These are phyloP conservation scores for Hygrocybe coccinea DNA, from an alignment of 768 basidiomycete genomes.

Conservation along the genomic window DNA sequence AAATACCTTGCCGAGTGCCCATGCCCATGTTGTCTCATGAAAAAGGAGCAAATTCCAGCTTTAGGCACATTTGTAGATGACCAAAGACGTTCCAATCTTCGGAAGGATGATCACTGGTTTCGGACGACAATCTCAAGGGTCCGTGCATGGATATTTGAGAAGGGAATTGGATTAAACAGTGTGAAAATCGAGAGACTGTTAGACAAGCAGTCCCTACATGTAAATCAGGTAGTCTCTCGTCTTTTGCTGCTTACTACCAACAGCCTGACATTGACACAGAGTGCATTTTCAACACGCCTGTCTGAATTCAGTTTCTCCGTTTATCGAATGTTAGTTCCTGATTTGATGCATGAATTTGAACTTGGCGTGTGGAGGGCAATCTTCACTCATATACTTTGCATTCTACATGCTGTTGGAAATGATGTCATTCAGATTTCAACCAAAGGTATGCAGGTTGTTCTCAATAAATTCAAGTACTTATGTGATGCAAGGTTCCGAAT, in stretches of 20 bases:
- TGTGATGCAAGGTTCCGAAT: conserved; percentile 9
- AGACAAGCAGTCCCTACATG: conserved; percentile 2
- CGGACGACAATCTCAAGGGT: neutral
- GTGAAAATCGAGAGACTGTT: conserved; percentile 3
- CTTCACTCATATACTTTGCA: conserved; percentile 23
- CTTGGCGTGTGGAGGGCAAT: conserved; percentile 25
- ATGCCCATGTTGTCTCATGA: conserved; percentile 18
- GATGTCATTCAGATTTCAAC: conserved; percentile 14
- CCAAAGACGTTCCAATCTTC: neutral
- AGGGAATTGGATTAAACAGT: conserved; percentile 3
- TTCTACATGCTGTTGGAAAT: conserved; percentile 12
- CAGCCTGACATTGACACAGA: conserved; percentile 13
- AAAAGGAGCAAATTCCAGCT: conserved; percentile 2
- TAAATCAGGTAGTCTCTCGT: conserved; percentile 4
- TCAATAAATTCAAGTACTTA: neutral
- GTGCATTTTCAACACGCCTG: conserved; percentile 20
- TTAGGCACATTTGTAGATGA: conserved; percentile 2
- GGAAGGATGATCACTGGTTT: neutral
- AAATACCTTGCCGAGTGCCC: conserved; percentile 19
- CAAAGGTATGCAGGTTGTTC: conserved; percentile 10
- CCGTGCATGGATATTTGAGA: conserved; percentile 2
- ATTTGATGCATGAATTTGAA: conserved; percentile 27
- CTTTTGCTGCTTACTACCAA: neutral
- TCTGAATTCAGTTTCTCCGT: conserved; percentile 13
- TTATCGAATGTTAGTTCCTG: conserved; percentile 16